Conservation (phyloP, 192 early-diverging fungal species). For the Coemansia sp. region DNA sequence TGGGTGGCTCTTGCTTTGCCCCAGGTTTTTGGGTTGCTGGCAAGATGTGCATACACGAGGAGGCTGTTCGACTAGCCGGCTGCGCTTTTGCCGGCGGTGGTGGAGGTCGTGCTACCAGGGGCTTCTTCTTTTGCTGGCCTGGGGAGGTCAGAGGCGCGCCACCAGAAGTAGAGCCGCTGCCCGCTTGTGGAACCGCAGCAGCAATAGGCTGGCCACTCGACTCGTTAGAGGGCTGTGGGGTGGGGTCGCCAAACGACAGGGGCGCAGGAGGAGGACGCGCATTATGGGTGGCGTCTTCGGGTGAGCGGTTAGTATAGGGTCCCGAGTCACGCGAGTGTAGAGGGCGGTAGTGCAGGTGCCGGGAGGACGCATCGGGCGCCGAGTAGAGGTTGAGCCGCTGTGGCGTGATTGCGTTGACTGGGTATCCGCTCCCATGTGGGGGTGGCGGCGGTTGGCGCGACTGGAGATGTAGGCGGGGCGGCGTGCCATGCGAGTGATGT, state of each 20-base stretch:
- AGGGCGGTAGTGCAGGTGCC: slow-evolving; percentile 13
- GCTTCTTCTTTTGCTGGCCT: neutral
- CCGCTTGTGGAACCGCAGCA: slow-evolving; percentile 2
- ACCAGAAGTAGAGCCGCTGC: slow-evolving; percentile 1
- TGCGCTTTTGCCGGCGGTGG: neutral
- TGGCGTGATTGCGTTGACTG: slow-evolving; percentile 48
- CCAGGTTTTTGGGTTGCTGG: neutral
- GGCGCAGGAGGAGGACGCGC: slow-evolving; percentile 30
- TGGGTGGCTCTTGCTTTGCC: neutral
- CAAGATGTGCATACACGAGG: slow-evolving; percentile 4
- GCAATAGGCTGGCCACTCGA: neutral
- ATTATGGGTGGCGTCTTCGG: neutral
- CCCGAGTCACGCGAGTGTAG: slow-evolving; percentile 5
- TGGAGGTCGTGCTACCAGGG: neutral
- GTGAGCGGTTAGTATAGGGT: neutral
- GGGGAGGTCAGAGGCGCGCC: neutral
- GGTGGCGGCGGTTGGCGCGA: slow-evolving; percentile 5
- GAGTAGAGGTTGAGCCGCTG: slow-evolving; percentile 50
- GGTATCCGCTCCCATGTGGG: slow-evolving; percentile 16
- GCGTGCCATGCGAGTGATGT: slow-evolving; percentile 3
- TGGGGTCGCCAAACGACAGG: slow-evolving; percentile 23
- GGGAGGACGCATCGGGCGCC: slow-evolving; percentile 9
- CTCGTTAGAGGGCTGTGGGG: neutral
- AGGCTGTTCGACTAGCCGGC: neutral
- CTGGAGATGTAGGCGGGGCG: neutral